Base-by-base conservation (phyloP, 805 yeast genomes). In the Ogataea nakhonphanomensis region DNA sequence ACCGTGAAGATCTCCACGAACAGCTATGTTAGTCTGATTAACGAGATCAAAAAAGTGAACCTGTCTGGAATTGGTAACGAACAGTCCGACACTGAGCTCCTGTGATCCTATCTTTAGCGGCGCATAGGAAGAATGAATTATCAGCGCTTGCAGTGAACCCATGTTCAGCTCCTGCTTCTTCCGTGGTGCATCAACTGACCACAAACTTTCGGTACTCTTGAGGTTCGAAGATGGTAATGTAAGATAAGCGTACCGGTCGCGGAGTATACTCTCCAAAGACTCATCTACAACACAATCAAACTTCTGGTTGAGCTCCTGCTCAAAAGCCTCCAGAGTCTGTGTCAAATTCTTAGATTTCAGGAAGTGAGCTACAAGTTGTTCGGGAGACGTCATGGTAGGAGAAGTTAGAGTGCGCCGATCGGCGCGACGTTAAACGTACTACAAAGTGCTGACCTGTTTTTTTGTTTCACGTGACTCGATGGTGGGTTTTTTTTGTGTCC, bases 321-420 rank as follows among this genome's bases (percentile, higher is more conserved):
- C 73, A 34, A 81, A 74, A 2, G 64, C 51, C n/a, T 58, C 53
- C 10, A 81, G 58, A 0, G 90, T 75, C 0, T 62, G 63, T 1
- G 40, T 45, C 33, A 68, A 70, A 1, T 76, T 74, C 22, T 76
- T 67, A n/a, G 68, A 61, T 22, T 67, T 57, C n/a, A 84, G 66
- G 48, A 74, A 83, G 23, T 78, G 76, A 0, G 85, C 88, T 9
- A 84, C 66, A 24, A 81, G 57, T 2, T 64, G 50, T 35, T 59
- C 46, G 21, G 41, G 26, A 21, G 41, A 25, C 15, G 41, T 9
- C 41, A 37, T 37, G n/a, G 20, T 8, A 50, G 39, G 30, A 31
- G n/a, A 23, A 14, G 10, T 29, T 28, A 6, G 11, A 8, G 31
- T 22, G 24, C 23, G 35, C 13, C 39, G 35, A 35, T 38, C 42